Conservation (phyloP, 1,284 basidiomycete species). For the Pseudomicrostroma phylloplanum region DNA sequence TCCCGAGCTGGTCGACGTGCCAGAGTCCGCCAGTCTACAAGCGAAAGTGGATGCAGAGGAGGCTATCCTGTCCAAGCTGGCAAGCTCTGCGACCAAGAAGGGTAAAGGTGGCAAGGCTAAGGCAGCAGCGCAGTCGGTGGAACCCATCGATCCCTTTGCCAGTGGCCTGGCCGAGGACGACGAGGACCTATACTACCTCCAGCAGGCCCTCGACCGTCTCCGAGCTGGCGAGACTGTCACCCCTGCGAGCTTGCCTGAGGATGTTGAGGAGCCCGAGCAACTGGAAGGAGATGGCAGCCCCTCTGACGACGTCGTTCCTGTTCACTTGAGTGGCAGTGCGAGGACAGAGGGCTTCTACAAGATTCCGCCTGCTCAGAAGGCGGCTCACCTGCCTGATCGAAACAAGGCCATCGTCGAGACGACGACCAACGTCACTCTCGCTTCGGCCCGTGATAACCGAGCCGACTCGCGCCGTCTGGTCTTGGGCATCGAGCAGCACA, state of each 20-base stretch:
- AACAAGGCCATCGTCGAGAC: constrained; percentile 56
- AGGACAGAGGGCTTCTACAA: constrained; percentile 92
- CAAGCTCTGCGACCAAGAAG: no score
- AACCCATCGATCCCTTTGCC: constrained; percentile 56
- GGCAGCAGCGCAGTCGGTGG: constrained; percentile 4
- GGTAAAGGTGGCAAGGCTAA: no score
- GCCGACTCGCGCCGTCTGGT: constrained; percentile 88
- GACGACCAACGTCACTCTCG: constrained; percentile 54
- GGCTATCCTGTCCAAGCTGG: no score
- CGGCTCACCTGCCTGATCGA: constrained; percentile 66
- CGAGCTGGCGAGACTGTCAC: constrained; percentile 27
- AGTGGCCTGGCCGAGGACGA: constrained; percentile 69
- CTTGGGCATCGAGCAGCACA: constrained; percentile 90
- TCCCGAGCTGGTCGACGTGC: no score
- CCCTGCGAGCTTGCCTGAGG: constrained; percentile 17
- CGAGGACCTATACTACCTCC: constrained; percentile 82
- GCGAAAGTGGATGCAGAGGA: no score
- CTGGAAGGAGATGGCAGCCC: constrained; percentile 30
- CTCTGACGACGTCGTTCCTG: constrained; percentile 41
- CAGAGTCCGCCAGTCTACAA: no score
- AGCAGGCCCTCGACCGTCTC: constrained; percentile 59
- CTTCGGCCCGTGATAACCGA: constrained; percentile 81
- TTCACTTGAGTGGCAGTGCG: constrained; percentile 52
- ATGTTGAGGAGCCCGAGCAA: constrained; percentile 26
- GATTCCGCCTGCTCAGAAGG: constrained; percentile 85